Base-by-base conservation (phyloP, 192 early-diverging fungal genomes). In the Coemansia furcata region DNA sequence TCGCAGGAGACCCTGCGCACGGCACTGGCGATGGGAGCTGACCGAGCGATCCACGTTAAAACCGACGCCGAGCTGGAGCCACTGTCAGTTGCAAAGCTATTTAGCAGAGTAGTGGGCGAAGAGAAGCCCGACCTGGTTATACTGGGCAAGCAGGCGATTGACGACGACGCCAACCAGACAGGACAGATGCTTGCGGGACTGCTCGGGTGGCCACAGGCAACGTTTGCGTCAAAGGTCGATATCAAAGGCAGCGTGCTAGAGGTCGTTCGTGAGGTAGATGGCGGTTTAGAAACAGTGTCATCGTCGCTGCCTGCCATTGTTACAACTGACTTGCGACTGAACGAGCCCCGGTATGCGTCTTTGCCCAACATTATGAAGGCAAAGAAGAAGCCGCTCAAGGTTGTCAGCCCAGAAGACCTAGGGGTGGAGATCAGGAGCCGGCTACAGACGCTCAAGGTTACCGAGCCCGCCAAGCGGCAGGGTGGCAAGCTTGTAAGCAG, bases 131-230 rank as follows among this genome's bases (percentile, higher is more conserved):
- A 95, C 71, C 76, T 98, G 26, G 92, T 99, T 17, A 92, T 99
- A 60, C 83, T 99, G 59, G 97, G 97, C 58, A 99, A 99, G 86
- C 97, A 99, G 86, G 95, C 95, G 38, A 99, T 99, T 72, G 97
- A 98, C 85, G 97, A 99, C 77, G 97, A 99, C 76, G 81, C 92
- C 54, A 92, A 89, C 84, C 97, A 99, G 81, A 97, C 95, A 14
- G 95, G 97, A 7, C 95, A 99, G 87, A 98, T 99, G 94, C 89
- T 99, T 33, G 97, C 95, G 46, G 97, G 97, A 35, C 83, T 99
- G 42, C 82, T 99, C 43, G 86, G 86, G 63, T 95, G 94, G 95
- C 91, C 94, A 38, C 95, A 97, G 92, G 94, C 90, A 19, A 97
- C 98, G 23, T 98, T 98, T 87, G 96, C 98, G 17, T 94, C 93